Evolutionary conservation across 2,329 filamentous ascomycete genomes (phyloP), one percentile per base, ranked within the genome.

Genomic region (Colletotrichum viniferum): DNA sequence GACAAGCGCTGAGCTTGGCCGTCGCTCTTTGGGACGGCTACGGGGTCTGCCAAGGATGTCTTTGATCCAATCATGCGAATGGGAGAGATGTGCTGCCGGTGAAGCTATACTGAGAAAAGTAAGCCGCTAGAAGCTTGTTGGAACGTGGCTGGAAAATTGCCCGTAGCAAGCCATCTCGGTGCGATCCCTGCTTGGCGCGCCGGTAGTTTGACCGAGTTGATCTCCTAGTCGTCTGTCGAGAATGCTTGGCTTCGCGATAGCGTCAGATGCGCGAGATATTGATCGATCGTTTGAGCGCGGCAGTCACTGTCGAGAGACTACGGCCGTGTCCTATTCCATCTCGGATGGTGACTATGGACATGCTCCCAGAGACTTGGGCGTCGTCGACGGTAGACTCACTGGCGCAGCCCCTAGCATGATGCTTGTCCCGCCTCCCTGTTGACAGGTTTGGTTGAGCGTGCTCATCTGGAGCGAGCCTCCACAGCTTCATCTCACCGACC

Each of bases 121-220:
- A 60, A 62, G 58, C 13, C 26, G 52, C 30, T 66, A 52, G 71
- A 74, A 76, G 62, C 43, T 9, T 12, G n/a, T 14, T 55, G 18
- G 52, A 73, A 52, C 24, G 28, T 43, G 38, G 28, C 43, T 69
- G 52, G 56, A 65, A 69, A 32, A 52, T 61, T 26, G 16, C 14
- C 30, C 21, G 65, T 28, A 21, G n/a, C 58, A 52, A 52, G 43
- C 43, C 43, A 13, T 30, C 36, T 30, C 28, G 18, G 34, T 13
- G 28, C 24, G 52, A 66, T 52, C 8, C 30, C n/a, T 12, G 24
- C 24, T 65, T 67, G 56, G 62, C 73, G 56, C 60, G 65, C 69
- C 73, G 65, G 69, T 60, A 26, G 26, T 72, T 72, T 72, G 69
- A 13, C 34, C 62, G 62, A 72, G 52, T 34, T 30, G 28, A 60